Base-by-base conservation (phyloP, 192 early-diverging fungal species). In the Gonapodya prolifera region DNA sequence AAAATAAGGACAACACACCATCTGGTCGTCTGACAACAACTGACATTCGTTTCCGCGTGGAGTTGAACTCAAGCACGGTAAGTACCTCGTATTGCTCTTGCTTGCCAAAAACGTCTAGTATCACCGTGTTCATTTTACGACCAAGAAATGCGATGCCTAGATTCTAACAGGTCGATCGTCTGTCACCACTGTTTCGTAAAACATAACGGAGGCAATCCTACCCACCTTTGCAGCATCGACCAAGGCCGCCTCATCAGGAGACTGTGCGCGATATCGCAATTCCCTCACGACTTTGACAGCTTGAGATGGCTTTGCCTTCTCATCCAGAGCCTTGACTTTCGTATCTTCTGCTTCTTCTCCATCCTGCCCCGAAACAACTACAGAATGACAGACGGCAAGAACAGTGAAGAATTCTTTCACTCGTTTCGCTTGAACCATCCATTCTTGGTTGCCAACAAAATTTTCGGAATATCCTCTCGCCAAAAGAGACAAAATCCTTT, bases 21-120 rank as follows among this genome's bases (percentile, higher is more conserved):
- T 95, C 95, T 74, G 89, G 88, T 81, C 88, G 83, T 30, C 87
- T 87, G 8, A 83, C 82, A 45, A 99, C 92, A 0, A 92, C 88
- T 35, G 91, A 91, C 97, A 98, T 98, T 69, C 97, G 88, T 82
- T 99, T 99, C 75, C 97, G 88, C 29, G 95, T 94, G 0, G 93
- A 16, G 45, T 23, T 94, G 83, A 99, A 99, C 81, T 96, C 96
- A 77, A 98, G 87, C 29, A 95, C 89, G 80, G 94, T 86, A 76
- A 99, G 80, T 31, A 95, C 83, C 78, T 90, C 92, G 83, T 92
- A 99, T 34, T 87, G 82, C 45, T 84, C 76, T 61, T 81, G 79
- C 69, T 87, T 82, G 16, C 93, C 94, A 23, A 93, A 83, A 30
- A 94, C 80, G 76, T 94, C 91, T 18, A 94, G 75, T n/a, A 81